Base-by-base conservation (phyloP, 495 filamentous ascomycete species). In the Aspergillus cristatus region DNA sequence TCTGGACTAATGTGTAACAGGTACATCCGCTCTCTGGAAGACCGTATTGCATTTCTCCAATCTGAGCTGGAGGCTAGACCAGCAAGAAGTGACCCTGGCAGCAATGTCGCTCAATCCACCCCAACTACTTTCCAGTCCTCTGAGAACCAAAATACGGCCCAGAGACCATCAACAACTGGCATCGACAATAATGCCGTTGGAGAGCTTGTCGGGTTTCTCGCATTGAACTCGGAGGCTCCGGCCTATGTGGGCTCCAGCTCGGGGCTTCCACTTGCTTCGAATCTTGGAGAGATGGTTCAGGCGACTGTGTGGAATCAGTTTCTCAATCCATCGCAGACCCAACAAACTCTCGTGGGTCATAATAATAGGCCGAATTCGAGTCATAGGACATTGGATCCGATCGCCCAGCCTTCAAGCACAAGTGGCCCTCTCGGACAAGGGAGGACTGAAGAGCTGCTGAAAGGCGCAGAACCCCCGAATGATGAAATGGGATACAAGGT, bases 241-340 rank as follows among this genome's bases (percentile, higher is more conserved):
- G 67, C 67, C 22, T 74, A 74, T 43, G 63, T 74, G n/a, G 68
- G 69, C 28, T 65, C 69, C 15, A 71, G 69, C 40, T 72, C 68
- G 5, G 70, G 70, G 10, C 55, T 74, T 17, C 61, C 67, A 11
- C 42, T 74, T 26, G 69, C 68, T 14, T 56, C 63, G 3, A 65
- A 70, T 37, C 41, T 74, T 14, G 68, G 70, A 11, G 68, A 74
- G 37, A 72, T 74, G 68, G 70, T 72, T 14, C 68, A 71, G 38
- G 61, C 64, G 1, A 72, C 68, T 14, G 65, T 72, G 7, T 73
- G 67, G 67, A 70, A 70, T 37, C 69, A 73, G 40, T 59, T 64
- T 10, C 54, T 71, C 28, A 48, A 53, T 3, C 52, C 56, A 5
- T 60, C 61, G 7, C 50, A 58, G 25, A 57, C 48, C 39, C 53